Percentiles rank a stretch among this genome's conserved stretches.
These are phyloP conservation scores for Nemania sp. DNA, from an alignment of 2,329 filamentous ascomycete genomes.

Conservation along the genomic window DNA sequence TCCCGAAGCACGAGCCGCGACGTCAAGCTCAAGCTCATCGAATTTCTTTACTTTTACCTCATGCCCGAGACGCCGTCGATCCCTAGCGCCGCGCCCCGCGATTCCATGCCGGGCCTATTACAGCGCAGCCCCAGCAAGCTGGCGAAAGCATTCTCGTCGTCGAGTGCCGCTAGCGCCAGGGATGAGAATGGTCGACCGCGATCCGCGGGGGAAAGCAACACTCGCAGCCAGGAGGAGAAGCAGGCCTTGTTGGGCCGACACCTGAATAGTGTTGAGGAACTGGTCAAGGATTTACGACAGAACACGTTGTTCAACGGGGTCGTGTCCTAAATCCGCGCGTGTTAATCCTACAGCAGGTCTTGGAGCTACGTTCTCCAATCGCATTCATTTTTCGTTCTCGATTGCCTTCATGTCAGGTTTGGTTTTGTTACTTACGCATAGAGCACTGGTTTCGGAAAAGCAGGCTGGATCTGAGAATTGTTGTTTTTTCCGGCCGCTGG, in stretches of 20 bases:
- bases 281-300: constrained; percentile 85
- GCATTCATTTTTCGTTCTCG: not conserved
- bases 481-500: constrained; percentile 7
- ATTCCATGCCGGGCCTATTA: constrained; percentile 64
- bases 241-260: constrained; percentile 81
- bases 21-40: constrained; percentile 95
- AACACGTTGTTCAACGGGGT: constrained; percentile 74
- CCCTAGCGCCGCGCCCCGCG: constrained; percentile 61
- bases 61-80: constrained; percentile 85
- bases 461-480: constrained; percentile 15
- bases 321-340: constrained; percentile 54
- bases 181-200: constrained; percentile 47
- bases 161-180: constrained; percentile 31
- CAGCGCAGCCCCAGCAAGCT: constrained; percentile 78
- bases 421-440: constrained; percentile 5
- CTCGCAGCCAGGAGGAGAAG: constrained; percentile 83
- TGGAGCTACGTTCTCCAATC: not conserved
- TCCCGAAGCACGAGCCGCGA: constrained; percentile 84
- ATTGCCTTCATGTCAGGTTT: not conserved
- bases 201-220: constrained; percentile 58
- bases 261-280: constrained; percentile 83
- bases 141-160: constrained; percentile 65
- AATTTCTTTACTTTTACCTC: constrained; percentile 98
- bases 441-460: not conserved
- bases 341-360: not conserved